These are phyloP conservation scores for Pyronema domesticum DNA, from an alignment of 495 filamentous ascomycete species.

Conservation along the genomic window DNA sequence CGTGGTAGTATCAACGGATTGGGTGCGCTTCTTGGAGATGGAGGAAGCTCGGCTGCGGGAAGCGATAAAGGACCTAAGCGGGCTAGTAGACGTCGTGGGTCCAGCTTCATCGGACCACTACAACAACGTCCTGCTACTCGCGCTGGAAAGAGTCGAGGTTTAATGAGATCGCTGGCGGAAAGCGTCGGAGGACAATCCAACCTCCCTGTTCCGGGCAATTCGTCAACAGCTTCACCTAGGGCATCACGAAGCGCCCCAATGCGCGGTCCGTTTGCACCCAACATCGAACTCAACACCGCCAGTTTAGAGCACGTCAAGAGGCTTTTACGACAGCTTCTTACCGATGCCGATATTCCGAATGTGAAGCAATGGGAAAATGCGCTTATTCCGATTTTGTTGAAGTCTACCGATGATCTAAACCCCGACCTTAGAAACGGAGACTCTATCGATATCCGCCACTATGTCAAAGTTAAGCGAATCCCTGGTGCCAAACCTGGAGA, in stretches of 20 bases:
- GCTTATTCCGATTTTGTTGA: constrained; percentile 74
- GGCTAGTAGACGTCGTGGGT: constrained; percentile 15
- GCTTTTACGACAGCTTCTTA: constrained; percentile 64
- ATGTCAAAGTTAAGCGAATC: constrained; percentile 93
- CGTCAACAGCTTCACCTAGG: constrained; percentile 15
- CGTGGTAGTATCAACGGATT: constrained; percentile 22
- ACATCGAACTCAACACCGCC: constrained; percentile 64
- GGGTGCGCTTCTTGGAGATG: constrained; percentile 13
- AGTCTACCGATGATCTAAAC: constrained; percentile 86
- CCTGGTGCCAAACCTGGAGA: constrained; percentile 77
- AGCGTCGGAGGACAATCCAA: constrained; percentile 11
- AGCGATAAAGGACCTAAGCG: constrained; percentile 14
- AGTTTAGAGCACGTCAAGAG: constrained; percentile 76
- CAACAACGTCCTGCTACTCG: constrained; percentile 21
- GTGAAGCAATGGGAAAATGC: constrained; percentile 72
- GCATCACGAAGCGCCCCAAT: constrained; percentile 61
- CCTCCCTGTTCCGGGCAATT: constrained; percentile 1
- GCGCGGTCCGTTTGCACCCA: constrained; percentile 53
- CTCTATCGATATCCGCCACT: constrained; percentile 96
- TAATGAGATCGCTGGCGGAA: constrained; percentile 22
- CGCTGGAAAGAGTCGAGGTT: constrained; percentile 16
- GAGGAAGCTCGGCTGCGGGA: constrained; percentile 1
- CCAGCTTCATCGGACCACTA: constrained; percentile 18
- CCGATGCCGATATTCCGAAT: constrained; percentile 56
- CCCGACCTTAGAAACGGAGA: constrained; percentile 78